Percentiles rank a stretch among this genome's conserved stretches.
Conservation (phyloP, 1,284 basidiomycete species). For the Cryptococcus amylolentus region DNA sequence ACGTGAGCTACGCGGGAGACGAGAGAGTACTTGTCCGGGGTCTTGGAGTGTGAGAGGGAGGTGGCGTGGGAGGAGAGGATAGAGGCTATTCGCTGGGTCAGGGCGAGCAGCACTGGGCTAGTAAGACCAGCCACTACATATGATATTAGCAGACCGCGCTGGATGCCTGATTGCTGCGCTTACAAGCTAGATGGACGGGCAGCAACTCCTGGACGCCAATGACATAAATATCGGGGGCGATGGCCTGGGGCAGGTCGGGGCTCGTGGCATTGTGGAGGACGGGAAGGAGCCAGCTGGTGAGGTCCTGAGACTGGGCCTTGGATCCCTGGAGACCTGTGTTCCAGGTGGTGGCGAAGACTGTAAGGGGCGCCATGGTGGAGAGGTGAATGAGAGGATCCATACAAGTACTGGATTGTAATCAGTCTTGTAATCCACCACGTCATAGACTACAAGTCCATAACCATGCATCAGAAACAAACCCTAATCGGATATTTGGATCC, state of each 20-base stretch:
- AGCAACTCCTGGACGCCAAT: slow-evolving; percentile 97
- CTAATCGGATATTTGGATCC: not conserved
- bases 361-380: slow-evolving; percentile 32
- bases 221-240: slow-evolving; percentile 73
- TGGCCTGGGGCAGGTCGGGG: slow-evolving; percentile 18
- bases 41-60: slow-evolving; percentile 26
- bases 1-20: slow-evolving; percentile 40
- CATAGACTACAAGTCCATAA: not conserved
- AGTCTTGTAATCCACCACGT: not conserved
- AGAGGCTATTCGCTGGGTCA: slow-evolving; percentile 41
- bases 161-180: slow-evolving; percentile 7
- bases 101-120: slow-evolving; percentile 29
- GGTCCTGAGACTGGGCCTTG: slow-evolving; percentile 43
- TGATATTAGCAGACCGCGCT: not conserved
- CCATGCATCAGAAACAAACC: not conserved
- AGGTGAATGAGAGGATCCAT: not conserved
- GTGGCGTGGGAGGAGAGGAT: slow-evolving; percentile 44
- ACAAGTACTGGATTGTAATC: not conserved
- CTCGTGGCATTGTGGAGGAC: slow-evolving; percentile 36
- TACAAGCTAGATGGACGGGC: slow-evolving; percentile 47
- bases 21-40: slow-evolving; percentile 34
- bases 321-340: slow-evolving; percentile 49
- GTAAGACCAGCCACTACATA: slow-evolving; percentile 38
- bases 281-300: slow-evolving; percentile 48
- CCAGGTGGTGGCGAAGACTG: slow-evolving; percentile 49